A percentile compares a stretch with the other conserved stretches of the same genome.
These are phyloP conservation scores for Diphasiastrum complanatum DNA, from an alignment of 83 land plant species.

Conservation along the genomic window DNA sequence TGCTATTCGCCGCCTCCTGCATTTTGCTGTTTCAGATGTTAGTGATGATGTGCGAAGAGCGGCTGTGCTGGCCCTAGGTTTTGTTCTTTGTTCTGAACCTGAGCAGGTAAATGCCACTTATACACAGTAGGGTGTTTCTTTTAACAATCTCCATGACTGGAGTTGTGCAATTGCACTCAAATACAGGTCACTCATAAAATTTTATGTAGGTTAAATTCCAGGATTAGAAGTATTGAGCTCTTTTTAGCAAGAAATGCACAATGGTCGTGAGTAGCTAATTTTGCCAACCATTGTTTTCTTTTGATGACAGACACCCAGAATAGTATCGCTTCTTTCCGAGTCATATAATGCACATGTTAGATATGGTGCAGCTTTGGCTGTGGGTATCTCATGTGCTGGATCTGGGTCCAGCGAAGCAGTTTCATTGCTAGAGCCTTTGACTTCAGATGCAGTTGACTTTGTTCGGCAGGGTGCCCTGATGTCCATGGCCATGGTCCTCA, in stretches of 20 bases:
- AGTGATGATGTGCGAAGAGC: slow-evolving; percentile 98
- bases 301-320: slow-evolving; percentile 75
- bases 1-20: slow-evolving; percentile 91
- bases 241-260: too few species aligned
- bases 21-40: slow-evolving; percentile 99
- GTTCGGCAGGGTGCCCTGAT: slow-evolving; percentile 99
- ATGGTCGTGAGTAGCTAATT: neutral
- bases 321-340: slow-evolving; percentile 87
- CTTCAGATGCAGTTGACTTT: slow-evolving; percentile 97
- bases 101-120: slow-evolving; percentile 74
- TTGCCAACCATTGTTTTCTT: neutral
- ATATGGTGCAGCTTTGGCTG: slow-evolving; percentile 95
- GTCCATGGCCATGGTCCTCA: slow-evolving; percentile 98
- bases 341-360: slow-evolving; percentile 97
- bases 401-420: slow-evolving; percentile 89
- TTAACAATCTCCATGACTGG: neutral
- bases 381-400: slow-evolving; percentile 98
- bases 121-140: neutral
- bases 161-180: too few species aligned
- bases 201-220: neutral
- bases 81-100: slow-evolving; percentile 95
- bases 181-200: too few species aligned
- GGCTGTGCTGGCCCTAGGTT: slow-evolving; percentile 93
- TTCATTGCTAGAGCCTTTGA: slow-evolving; percentile 87
- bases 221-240: too few species aligned